These are phyloP conservation scores for Inonotus obliquus DNA, from an alignment of 1,284 basidiomycete species.

Conservation along the genomic window DNA sequence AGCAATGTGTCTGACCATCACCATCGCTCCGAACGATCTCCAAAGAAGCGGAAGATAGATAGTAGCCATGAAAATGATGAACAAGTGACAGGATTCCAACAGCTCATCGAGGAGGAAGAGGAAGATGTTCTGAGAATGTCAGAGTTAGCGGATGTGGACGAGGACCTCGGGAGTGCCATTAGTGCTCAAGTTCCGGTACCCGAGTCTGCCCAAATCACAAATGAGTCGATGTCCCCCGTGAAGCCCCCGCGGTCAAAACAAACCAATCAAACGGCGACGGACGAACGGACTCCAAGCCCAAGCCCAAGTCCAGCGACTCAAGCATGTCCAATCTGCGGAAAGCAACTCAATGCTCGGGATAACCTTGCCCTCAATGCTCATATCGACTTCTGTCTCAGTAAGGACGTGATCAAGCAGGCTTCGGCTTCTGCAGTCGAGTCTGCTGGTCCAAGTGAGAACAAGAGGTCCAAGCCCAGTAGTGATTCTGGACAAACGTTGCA, in stretches of 20 bases:
- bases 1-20: background rate
- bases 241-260: background rate
- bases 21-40: background rate
- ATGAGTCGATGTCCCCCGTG: background rate
- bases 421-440: slow-evolving; percentile 33
- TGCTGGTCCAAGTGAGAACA: background rate
- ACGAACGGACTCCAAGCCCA: background rate
- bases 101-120: background rate
- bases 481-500: background rate
- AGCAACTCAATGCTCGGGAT: slow-evolving; percentile 45
- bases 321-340: slow-evolving; percentile 61
- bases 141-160: background rate
- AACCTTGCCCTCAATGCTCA: slow-evolving; percentile 69
- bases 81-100: background rate
- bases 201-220: background rate
- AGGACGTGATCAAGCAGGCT: slow-evolving; percentile 62
- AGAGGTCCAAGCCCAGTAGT: background rate
- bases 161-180: background rate
- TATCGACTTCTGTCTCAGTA: slow-evolving; percentile 74
- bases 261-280: background rate
- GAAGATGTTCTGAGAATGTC: background rate
- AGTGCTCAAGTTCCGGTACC: background rate
- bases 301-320: background rate
- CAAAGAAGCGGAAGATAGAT: slow-evolving; percentile 13
- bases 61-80: background rate